Percentiles rank a stretch among this genome's conserved stretches.
Evolutionary conservation across 192 early-diverging fungal genomes (phyloP).

Genomic region (Rhizophagus sp.): DNA sequence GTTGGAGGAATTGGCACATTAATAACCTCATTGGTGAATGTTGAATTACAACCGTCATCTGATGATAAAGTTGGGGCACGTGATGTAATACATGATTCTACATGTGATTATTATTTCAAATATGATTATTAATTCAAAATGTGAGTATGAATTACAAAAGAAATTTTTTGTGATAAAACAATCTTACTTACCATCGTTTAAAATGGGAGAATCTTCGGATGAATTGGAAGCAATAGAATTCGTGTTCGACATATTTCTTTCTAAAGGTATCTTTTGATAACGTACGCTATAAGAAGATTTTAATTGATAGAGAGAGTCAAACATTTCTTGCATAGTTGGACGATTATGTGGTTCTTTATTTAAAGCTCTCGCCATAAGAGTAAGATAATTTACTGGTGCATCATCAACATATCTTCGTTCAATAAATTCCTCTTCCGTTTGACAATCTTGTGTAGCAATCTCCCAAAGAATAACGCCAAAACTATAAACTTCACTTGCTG

Average conservation of each 20-base stretch:
- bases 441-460: neutral
- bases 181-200: neutral
- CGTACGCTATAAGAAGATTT: neutral
- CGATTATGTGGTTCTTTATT: neutral
- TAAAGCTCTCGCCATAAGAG: neutral
- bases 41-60: too few relatives aligned
- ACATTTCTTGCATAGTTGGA: neutral
- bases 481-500: constrained; percentile 2
- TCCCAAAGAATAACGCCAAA: constrained; percentile 1
- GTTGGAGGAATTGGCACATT: too few relatives aligned
- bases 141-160: too few relatives aligned
- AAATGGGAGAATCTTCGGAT: neutral
- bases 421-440: neutral
- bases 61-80: too few relatives aligned
- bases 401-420: neutral
- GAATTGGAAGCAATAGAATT: neutral
- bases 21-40: too few relatives aligned
- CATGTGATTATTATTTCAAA: neutral
- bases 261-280: neutral
- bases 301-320: neutral
- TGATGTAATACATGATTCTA: neutral
- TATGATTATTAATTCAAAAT: neutral
- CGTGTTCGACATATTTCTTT: neutral
- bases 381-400: neutral
- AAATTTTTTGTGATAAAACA: neutral